Percentiles rank a stretch among this genome's conserved stretches.
phyloP scores from a whole-genome alignment of 257 asterid species.

The Scutellaria minor region DNA sequence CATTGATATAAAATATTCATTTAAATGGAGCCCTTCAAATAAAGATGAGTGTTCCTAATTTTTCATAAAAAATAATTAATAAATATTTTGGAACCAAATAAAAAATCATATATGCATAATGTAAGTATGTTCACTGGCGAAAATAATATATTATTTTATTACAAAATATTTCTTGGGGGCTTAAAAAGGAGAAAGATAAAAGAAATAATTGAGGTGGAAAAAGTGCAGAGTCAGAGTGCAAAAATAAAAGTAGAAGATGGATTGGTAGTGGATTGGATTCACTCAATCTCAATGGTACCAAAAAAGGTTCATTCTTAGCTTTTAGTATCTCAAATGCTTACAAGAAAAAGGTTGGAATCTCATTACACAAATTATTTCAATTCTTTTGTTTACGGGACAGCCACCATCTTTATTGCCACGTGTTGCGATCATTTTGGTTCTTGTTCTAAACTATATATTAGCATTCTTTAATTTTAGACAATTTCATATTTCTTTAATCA shows the following conservation, averaged over 20 bases:
- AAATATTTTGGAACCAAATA: too few species aligned
- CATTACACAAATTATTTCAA: slow-evolving; percentile 34
- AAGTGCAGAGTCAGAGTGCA: slow-evolving; percentile 38
- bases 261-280: slow-evolving; percentile 24
- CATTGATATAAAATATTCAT: neutral
- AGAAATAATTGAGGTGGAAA: slow-evolving; percentile 50
- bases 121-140: neutral
- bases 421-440: too few species aligned
- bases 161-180: neutral
- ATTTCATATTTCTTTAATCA: too few species aligned
- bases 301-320: slow-evolving; percentile 31
- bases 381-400: slow-evolving; percentile 36
- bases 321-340: slow-evolving; percentile 47
- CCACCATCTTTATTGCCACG: slow-evolving; percentile 19
- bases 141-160: too few species aligned
- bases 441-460: too few species aligned
- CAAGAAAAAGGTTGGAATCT: slow-evolving; percentile 33
- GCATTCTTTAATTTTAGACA: too few species aligned
- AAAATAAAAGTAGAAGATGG: slow-evolving; percentile 26
- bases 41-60: too few species aligned
- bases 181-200: slow-evolving; percentile 8
- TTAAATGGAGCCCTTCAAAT: neutral
- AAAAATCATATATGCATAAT: neutral
- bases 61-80: too few species aligned
- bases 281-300: slow-evolving; percentile 23